A percentile compares a stretch with the other conserved stretches of the same genome.
phyloP scores from a whole-genome alignment of 257 asterid species.

The Haberlea rhodopensis region DNA sequence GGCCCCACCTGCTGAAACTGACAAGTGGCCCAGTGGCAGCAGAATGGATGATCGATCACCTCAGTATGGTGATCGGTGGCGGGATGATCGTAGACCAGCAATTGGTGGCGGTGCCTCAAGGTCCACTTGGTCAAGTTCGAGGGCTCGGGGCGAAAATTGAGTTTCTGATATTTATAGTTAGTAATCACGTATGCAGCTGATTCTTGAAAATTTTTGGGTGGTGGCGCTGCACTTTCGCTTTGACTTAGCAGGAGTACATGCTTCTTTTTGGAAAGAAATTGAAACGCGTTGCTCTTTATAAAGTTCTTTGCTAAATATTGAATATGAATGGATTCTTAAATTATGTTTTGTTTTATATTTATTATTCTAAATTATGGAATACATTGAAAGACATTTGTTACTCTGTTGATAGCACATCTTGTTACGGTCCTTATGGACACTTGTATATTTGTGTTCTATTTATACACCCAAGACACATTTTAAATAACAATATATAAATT shows the following conservation, averaged over 20 bases:
- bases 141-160: conserved; percentile 34
- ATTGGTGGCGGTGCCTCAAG: conserved; percentile 35
- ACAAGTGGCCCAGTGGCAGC: conserved; percentile 44
- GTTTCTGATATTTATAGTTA: background rate
- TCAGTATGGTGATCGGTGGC: conserved; percentile 46
- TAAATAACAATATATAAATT: too few species aligned
- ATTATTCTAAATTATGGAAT: too few species aligned
- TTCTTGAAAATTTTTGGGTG: background rate
- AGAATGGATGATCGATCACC: conserved; percentile 37
- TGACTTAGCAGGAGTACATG: background rate
- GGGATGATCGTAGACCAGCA: conserved; percentile 44
- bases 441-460: too few species aligned
- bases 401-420: too few species aligned
- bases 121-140: conserved; percentile 41
- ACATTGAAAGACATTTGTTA: too few species aligned
- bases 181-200: background rate
- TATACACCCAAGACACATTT: too few species aligned
- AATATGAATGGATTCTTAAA: too few species aligned
- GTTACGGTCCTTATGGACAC: too few species aligned
- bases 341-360: too few species aligned
- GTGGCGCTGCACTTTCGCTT: background rate
- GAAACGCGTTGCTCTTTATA: too few species aligned
- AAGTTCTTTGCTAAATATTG: too few species aligned
- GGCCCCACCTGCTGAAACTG: conserved; percentile 52
- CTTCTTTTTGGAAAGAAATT: background rate